Evolutionary conservation across 1,284 basidiomycete genomes (phyloP).

Genomic region (Ceratobasidium sp.): DNA sequence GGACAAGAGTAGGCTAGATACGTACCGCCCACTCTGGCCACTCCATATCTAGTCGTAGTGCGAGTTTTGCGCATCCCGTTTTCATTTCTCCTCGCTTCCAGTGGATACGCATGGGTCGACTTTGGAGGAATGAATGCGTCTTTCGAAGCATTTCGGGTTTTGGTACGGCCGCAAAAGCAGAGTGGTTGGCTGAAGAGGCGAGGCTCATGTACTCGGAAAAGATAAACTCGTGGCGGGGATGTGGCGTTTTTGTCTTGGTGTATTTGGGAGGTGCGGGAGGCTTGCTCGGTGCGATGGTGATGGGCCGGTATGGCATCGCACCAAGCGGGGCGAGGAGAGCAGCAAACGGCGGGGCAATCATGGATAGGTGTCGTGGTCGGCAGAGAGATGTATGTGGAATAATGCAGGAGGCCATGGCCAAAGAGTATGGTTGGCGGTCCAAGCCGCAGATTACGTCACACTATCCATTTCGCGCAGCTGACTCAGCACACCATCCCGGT

Average conservation of each 20-base stretch:
- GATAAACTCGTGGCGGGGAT: background rate
- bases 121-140: background rate
- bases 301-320: too few species aligned
- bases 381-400: too few species aligned
- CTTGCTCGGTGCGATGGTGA: too few species aligned
- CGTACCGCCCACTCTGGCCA: slow-evolving; percentile 29
- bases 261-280: too few species aligned
- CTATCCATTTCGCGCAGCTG: too few species aligned
- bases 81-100: slow-evolving; percentile 6
- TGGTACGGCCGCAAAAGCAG: background rate
- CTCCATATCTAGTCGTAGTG: background rate
- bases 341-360: background rate
- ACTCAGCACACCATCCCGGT: too few species aligned
- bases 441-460: too few species aligned
- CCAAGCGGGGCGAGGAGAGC: background rate
- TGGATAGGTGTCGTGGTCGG: background rate
- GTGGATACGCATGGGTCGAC: background rate
- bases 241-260: background rate
- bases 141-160: background rate
- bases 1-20: background rate
- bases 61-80: background rate
- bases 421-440: too few species aligned
- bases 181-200: background rate
- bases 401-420: too few species aligned
- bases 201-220: background rate